Conservation (phyloP, 306 rosid species). For the Trichosanthes truncata region DNA sequence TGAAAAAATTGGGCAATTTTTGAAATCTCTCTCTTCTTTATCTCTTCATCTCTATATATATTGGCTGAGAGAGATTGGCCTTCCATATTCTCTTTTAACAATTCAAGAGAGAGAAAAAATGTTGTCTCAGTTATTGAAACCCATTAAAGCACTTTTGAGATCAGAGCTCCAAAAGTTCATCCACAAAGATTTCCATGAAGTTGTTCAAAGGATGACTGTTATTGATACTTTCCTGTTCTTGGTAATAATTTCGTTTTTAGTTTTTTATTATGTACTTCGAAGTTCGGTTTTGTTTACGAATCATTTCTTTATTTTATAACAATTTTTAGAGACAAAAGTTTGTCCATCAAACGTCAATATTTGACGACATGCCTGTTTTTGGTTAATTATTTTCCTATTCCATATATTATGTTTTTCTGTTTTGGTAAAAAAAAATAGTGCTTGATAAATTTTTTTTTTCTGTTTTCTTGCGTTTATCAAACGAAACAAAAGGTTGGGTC, state of each 20-base stretch:
- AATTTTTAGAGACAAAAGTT: not conserved
- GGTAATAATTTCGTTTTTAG: not conserved
- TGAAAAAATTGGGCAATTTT: not conserved
- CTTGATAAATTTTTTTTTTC: too few species aligned
- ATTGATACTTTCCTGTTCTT: not conserved
- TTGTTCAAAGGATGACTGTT: not conserved
- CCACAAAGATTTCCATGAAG: slow-evolving; percentile 2
- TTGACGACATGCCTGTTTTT: too few species aligned
- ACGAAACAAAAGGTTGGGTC: too few species aligned
- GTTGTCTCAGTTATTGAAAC: slow-evolving; percentile 1
- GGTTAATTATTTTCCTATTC: too few species aligned
- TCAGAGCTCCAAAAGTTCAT: not conserved
- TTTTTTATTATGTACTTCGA: not conserved
- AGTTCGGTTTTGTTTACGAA: not conserved
- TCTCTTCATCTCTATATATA: not conserved
- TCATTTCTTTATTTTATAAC: not conserved
- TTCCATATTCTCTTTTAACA: not conserved
- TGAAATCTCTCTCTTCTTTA: not conserved
- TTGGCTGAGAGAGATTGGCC: not conserved
- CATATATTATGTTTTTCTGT: too few species aligned
- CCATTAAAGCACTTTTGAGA: not conserved
- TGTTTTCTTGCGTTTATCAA: too few species aligned
- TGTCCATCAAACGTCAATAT: too few species aligned
- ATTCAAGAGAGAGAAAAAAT: not conserved
- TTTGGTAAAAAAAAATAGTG: too few species aligned